These are phyloP conservation scores for Aegilops umbellulata DNA, from an alignment of 176 grass and related monocot genomes.

Conservation along the genomic window DNA sequence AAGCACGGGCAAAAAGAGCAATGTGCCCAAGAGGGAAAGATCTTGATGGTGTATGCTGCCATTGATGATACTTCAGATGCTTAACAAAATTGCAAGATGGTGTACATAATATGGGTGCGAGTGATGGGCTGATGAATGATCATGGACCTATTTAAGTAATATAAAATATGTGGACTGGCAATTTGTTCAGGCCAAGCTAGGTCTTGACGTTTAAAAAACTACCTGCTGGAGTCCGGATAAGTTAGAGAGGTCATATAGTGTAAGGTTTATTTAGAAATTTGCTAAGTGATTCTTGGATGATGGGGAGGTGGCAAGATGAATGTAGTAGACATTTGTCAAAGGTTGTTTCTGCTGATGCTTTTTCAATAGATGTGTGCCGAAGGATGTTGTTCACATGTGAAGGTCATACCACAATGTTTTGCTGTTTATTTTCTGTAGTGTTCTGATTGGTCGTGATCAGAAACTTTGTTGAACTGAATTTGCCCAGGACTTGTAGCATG, in stretches of 20 bases:
- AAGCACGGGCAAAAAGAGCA: neutral
- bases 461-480: neutral
- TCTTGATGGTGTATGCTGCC: slow-evolving; percentile 7
- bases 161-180: neutral
- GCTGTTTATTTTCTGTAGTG: neutral
- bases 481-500: neutral
- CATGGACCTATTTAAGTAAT: neutral
- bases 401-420: neutral
- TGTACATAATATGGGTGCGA: neutral
- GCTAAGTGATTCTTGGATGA: neutral
- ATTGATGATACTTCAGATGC: neutral
- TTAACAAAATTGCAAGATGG: neutral
- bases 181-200: neutral
- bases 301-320: neutral
- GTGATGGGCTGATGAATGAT: neutral
- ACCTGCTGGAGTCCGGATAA: neutral
- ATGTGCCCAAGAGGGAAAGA: neutral
- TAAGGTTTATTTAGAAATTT: neutral
- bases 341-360: neutral
- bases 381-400: neutral
- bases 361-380: neutral
- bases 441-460: neutral
- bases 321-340: neutral
- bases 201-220: neutral
- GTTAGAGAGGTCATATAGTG: neutral